Base-by-base conservation (phyloP, 1,139 yeast genomes). In the Scheffersomyces illinoinensis region DNA sequence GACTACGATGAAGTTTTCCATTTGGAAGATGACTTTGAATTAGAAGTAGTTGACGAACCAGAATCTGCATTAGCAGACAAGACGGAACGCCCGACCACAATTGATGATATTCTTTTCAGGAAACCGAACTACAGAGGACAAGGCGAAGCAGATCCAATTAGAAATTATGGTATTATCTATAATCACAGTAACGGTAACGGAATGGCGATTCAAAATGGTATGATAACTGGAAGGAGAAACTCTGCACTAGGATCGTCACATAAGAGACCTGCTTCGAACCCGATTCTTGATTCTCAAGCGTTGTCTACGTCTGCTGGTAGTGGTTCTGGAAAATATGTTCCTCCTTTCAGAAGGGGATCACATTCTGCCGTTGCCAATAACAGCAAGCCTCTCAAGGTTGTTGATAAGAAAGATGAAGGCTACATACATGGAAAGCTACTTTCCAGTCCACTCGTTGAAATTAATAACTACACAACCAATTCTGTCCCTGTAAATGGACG, bases 271-370 rank as follows among this genome's bases (percentile, higher is more conserved):
- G 55, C 61, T 19, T 65, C 68, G 4, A 59, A 52, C 52, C 57
- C 17, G 39, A 33, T 17, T 47, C 24, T 56, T 26, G 56, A 54
- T 26, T 26, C 58, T 18, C 19, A 51, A 6, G 47, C 57, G 39
- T 56, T 64, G 26, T 64, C 67, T 23, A 60, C 68, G 52, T 70
- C 76, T 54, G 71, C 69, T 54, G 72, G 77, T n/a, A 60, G 70
- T 50, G 58, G 71, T 8, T 74, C 79, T 49, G 89, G 89, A 1
- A 87, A 87, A 68, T 89, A 89, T 66, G 76, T 89, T 53, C 93
- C 93, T 39, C 95, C 93, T 19, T 88, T 85, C 68, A 76, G 90
- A 67, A 79, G 93, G 68, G 80, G 80, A 0, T 77, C 83, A 1
- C 77, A 74, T 48, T 59, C 69, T 6, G 52, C 65, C 20, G 55